phyloP scores from a whole-genome alignment of 352 stramenopile genomes.

The Phytophthora colocasiae region DNA sequence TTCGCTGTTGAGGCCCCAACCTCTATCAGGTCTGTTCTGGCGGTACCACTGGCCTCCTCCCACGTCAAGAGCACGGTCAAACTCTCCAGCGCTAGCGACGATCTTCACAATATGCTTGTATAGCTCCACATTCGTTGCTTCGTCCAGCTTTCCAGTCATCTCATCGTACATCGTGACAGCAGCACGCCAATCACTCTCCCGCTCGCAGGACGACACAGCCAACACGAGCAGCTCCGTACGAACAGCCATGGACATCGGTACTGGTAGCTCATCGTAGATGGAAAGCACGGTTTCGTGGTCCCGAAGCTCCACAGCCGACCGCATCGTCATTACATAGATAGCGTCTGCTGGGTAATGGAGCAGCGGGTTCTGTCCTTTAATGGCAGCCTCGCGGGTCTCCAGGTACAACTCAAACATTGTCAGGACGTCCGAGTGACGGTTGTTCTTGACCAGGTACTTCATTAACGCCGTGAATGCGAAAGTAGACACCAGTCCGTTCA shows the following conservation, averaged over 20 bases:
- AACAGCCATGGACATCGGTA: slow-evolving; percentile 56
- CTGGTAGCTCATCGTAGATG: slow-evolving; percentile 62
- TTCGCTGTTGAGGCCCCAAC: slow-evolving; percentile 49
- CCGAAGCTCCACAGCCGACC: slow-evolving; percentile 46
- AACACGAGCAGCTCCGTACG: slow-evolving; percentile 57
- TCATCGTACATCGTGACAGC: slow-evolving; percentile 84
- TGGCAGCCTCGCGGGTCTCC: slow-evolving; percentile 50
- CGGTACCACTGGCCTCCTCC: slow-evolving; percentile 88
- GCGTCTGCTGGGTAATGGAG: slow-evolving; percentile 72
- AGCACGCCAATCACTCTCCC: slow-evolving; percentile 70
- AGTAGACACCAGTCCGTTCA: slow-evolving; percentile 54
- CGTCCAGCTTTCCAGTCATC: slow-evolving; percentile 59
- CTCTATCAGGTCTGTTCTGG: slow-evolving; percentile 74
- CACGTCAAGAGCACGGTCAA: slow-evolving; percentile 85
- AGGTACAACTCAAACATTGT: slow-evolving; percentile 71
- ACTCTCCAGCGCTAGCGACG: slow-evolving; percentile 83
- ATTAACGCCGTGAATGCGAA: slow-evolving; percentile 82
- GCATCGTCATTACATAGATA: slow-evolving; percentile 70
- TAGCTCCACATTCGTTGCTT: slow-evolving; percentile 70
- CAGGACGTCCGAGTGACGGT: slow-evolving; percentile 52
- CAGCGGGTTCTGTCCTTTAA: slow-evolving; percentile 58
- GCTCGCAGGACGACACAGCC: slow-evolving; percentile 67
- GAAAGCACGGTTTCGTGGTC: slow-evolving; percentile 70
- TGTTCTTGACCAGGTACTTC: slow-evolving; percentile 61
- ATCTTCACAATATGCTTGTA: slow-evolving; percentile 88